Conservation (phyloP, 768 basidiomycete genomes). For the Crassisporium funariophilum region DNA sequence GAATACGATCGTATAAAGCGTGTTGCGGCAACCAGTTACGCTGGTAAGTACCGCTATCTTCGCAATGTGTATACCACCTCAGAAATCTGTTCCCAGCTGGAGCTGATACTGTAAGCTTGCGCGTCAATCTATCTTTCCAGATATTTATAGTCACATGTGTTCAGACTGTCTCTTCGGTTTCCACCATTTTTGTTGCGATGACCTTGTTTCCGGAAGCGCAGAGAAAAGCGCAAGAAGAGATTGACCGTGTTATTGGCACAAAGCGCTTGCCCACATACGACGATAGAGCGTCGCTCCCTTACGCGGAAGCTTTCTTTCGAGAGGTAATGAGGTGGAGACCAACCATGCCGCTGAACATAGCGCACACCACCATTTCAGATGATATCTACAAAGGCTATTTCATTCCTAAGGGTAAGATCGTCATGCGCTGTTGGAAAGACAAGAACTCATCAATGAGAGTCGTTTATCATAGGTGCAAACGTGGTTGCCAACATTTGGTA, state of each 20-base stretch:
- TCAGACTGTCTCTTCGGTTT: slow-evolving; percentile 13
- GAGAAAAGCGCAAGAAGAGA: slow-evolving; percentile 33
- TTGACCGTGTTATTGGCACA: slow-evolving; percentile 31
- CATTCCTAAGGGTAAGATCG: slow-evolving; percentile 27
- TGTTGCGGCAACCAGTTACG: slow-evolving; percentile 17
- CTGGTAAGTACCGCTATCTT: slow-evolving; percentile 10
- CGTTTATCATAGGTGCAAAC: slow-evolving; percentile 9
- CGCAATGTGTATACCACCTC: too few relatives aligned
- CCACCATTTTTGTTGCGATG: slow-evolving; percentile 33
- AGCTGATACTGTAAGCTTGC: slow-evolving; percentile 13
- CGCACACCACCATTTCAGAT: slow-evolving; percentile 26
- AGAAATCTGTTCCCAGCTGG: slow-evolving; percentile 14
- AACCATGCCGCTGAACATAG: slow-evolving; percentile 17
- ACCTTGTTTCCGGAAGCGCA: slow-evolving; percentile 31
- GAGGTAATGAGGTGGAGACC: slow-evolving; percentile 26
- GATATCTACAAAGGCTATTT: slow-evolving; percentile 31
- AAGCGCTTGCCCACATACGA: slow-evolving; percentile 28
- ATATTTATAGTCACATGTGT: neutral
- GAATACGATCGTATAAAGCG: slow-evolving; percentile 18
- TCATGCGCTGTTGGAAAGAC: neutral
- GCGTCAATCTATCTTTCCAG: neutral
- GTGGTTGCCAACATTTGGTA: slow-evolving; percentile 21
- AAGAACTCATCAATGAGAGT: neutral
- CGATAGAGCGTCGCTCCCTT: slow-evolving; percentile 30
- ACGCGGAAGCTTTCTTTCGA: slow-evolving; percentile 20